Evolutionary conservation across 176 grass and related monocot species (phyloP).

Genomic region (Oryza rufipogon): DNA sequence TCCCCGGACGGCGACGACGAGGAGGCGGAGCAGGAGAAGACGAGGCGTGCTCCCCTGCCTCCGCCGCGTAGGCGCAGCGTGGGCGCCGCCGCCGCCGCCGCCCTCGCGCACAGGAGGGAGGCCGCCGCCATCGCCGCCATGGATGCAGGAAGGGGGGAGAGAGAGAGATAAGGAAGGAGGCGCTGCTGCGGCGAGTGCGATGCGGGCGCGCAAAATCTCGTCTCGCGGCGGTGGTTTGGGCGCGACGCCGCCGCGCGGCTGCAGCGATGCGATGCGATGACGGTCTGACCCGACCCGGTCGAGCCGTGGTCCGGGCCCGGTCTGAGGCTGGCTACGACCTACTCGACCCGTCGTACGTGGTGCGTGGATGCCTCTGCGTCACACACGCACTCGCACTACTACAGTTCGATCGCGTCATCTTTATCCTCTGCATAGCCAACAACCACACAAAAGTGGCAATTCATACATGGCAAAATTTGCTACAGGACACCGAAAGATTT

Average conservation of each 20-base stretch:
- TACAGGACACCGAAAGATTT: no score
- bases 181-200: not conserved
- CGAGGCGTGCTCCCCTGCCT: conserved; percentile 23
- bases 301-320: no score
- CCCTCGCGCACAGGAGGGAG: conserved; percentile 40
- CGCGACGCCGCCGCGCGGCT: not conserved
- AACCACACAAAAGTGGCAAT: no score
- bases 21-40: conserved; percentile 29
- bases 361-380: no score
- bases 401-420: no score
- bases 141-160: not conserved
- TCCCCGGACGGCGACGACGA: not conserved
- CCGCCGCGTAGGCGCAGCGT: not conserved
- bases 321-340: no score
- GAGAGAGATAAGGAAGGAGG: conserved; percentile 27
- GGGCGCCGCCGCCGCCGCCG: not conserved
- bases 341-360: no score
- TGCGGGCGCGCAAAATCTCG: not conserved
- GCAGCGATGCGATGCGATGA: not conserved
- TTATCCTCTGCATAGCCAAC: no score
- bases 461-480: no score
- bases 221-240: not conserved
- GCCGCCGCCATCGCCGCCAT: conserved; percentile 39
- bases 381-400: no score
- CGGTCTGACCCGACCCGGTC: not conserved